Conservation (phyloP, 2,329 filamentous ascomycete species). For the Sporothrix protearum region DNA sequence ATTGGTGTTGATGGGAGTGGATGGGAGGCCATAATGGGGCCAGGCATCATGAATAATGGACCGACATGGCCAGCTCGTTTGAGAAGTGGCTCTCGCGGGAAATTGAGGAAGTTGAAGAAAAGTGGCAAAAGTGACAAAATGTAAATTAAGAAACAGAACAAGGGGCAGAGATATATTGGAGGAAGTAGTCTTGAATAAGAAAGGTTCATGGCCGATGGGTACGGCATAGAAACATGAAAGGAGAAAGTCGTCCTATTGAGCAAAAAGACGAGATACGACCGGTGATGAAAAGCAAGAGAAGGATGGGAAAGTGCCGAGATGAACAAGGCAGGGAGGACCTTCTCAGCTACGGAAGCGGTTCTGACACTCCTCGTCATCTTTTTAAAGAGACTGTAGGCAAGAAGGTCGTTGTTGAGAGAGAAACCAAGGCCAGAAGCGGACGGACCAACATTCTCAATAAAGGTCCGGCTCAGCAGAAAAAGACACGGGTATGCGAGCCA, state of each 20-base stretch:
- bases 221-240: background rate
- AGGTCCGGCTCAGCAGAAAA: background rate
- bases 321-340: background rate
- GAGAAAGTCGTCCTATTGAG: conserved; percentile 8
- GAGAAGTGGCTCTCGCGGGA: background rate
- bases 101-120: background rate
- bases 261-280: background rate
- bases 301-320: background rate
- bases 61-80: background rate
- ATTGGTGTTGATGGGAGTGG: background rate
- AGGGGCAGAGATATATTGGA: background rate
- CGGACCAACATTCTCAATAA: background rate
- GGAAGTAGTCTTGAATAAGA: background rate
- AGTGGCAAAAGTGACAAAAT: conserved; percentile 1
- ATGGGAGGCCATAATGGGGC: conserved; percentile 7
- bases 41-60: conserved; percentile 17
- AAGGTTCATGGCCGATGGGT: background rate
- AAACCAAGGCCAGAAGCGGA: background rate
- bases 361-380: background rate
- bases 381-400: background rate
- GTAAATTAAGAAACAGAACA: background rate
- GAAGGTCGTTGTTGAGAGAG: background rate
- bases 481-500: background rate
- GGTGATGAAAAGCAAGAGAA: background rate
- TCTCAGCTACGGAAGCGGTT: background rate